Percentiles rank a stretch among this genome's conserved stretches.
Evolutionary conservation across 2,329 filamentous ascomycete species (phyloP).

Genomic region (Elsinoe ampelina): DNA sequence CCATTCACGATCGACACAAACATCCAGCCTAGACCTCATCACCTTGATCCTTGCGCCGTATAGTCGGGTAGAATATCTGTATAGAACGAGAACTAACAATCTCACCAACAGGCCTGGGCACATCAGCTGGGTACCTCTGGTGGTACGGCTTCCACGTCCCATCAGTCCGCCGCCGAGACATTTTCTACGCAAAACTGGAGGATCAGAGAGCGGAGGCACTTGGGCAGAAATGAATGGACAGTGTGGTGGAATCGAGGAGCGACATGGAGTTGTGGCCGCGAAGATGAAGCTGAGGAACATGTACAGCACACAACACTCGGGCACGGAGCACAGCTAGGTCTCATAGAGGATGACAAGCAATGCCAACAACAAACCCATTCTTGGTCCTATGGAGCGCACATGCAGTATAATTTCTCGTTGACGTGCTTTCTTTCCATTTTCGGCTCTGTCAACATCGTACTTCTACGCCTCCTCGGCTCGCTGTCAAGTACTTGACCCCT

Average conservation of each 20-base stretch:
- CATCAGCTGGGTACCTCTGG: conserved; percentile 54
- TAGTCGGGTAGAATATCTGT: background rate
- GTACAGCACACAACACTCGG: background rate
- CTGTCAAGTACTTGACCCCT: conserved; percentile 92
- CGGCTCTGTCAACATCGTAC: conserved; percentile 29
- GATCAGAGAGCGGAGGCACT: conserved; percentile 46
- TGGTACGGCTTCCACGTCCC: conserved; percentile 63
- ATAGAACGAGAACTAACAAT: background rate
- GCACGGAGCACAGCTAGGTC: background rate
- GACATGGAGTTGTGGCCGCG: background rate
- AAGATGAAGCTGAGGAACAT: background rate
- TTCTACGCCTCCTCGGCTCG: conserved; percentile 48
- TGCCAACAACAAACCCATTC: background rate
- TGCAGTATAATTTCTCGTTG: background rate
- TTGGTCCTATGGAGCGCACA: background rate
- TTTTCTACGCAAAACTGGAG: conserved; percentile 56
- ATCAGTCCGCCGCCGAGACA: conserved; percentile 53
- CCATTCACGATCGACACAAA: background rate
- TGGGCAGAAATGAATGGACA: conserved; percentile 24
- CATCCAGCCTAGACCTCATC: background rate
- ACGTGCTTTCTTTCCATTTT: background rate
- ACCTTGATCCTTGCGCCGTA: background rate
- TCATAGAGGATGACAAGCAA: conserved; percentile 2
- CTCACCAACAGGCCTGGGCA: conserved; percentile 46
- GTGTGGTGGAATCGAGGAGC: background rate